phyloP scores from a whole-genome alignment of 345 rosid genomes.

The Euphorbia peplus region DNA sequence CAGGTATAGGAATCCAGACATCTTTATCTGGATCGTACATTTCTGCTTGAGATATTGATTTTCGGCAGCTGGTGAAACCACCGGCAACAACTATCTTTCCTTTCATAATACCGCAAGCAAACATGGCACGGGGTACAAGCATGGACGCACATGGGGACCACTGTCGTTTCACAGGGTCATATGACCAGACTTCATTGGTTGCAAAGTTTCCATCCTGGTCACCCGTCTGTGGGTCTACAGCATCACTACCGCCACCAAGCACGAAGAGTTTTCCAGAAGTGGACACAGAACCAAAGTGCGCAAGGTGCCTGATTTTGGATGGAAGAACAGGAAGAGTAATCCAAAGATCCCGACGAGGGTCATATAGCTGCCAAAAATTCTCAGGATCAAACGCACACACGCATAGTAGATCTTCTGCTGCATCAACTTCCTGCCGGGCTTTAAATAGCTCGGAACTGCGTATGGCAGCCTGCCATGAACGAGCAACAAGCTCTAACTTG shows the following conservation, averaged over 20 bases:
- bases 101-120: constrained; percentile 79
- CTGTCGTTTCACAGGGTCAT: constrained; percentile 65
- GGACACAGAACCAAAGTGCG: constrained; percentile 79
- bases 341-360: constrained; percentile 76
- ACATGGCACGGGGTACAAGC: constrained; percentile 96
- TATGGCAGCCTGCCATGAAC: constrained; percentile 80
- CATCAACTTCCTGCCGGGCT: constrained; percentile 69
- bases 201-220: constrained; percentile 96
- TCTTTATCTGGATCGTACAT: constrained; percentile 83
- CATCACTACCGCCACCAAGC: constrained; percentile 94
- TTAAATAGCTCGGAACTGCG: constrained; percentile 68
- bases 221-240: constrained; percentile 84
- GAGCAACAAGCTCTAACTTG: constrained; percentile 82
- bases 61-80: constrained; percentile 84
- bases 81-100: constrained; percentile 93
- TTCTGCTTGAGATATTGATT: constrained; percentile 88
- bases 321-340: constrained; percentile 90
- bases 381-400: constrained; percentile 91
- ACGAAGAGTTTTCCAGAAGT: constrained; percentile 70
- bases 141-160: constrained; percentile 71
- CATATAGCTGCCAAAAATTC: constrained; percentile 94
- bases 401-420: constrained; percentile 69
- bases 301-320: constrained; percentile 72
- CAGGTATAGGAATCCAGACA: constrained; percentile 73
- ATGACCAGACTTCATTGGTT: constrained; percentile 88